Conservation (phyloP, 495 filamentous ascomycete species). For the Amphirosellinia nigrospora region DNA sequence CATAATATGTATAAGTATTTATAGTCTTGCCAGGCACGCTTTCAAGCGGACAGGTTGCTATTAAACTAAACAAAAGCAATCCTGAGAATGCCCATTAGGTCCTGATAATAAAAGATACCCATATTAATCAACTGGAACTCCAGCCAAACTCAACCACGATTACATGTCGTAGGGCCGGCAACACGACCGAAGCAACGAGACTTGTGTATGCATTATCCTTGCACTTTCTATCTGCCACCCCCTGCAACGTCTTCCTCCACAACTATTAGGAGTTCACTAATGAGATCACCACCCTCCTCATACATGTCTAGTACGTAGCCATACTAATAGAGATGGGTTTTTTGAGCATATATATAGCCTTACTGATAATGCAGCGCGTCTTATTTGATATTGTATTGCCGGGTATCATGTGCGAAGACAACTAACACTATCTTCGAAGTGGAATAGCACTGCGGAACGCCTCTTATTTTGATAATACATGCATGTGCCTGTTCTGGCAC, state of each 20-base stretch:
- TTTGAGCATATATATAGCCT: neutral
- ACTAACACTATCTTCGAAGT: neutral
- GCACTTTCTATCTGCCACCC: neutral
- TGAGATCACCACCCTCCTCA: neutral
- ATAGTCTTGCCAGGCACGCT: neutral
- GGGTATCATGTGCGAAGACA: slow-evolving; percentile 6
- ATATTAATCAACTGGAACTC: neutral
- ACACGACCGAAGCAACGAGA: neutral
- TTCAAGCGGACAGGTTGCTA: neutral
- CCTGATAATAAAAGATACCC: neutral
- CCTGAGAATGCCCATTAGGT: neutral
- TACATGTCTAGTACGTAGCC: neutral
- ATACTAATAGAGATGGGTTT: slow-evolving; percentile 1
- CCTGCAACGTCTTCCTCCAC: neutral
- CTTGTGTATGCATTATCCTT: neutral
- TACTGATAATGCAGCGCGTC: neutral
- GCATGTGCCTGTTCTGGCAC: neutral
- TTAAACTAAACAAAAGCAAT: neutral
- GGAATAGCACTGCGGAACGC: neutral
- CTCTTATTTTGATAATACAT: neutral
- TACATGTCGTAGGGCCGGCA: neutral
- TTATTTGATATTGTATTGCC: neutral
- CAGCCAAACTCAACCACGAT: neutral
- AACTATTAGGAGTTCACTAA: too few species aligned
- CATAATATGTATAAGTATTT: neutral